Evolutionary conservation across 345 rosid genomes (phyloP).

Genomic region (Eucalyptus curtisii): DNA sequence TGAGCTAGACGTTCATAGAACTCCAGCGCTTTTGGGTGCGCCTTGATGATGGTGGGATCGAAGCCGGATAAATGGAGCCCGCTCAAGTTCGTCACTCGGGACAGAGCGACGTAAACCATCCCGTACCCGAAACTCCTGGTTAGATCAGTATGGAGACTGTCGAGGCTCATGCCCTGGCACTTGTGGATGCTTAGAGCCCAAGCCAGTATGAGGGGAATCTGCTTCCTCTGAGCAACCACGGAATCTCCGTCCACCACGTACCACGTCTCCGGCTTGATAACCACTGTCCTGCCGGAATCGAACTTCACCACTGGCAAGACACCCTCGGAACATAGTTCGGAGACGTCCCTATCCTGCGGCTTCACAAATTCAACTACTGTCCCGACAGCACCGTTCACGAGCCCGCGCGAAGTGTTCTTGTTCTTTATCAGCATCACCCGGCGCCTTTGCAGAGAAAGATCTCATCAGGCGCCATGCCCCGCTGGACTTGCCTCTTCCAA

Average conservation of each 20-base stretch:
- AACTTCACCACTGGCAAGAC: slow-evolving; percentile 7
- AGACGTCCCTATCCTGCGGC: neutral
- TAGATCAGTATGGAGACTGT: slow-evolving; percentile 6
- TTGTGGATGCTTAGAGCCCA: slow-evolving; percentile 23
- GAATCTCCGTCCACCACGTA: neutral
- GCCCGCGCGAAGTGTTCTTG: neutral
- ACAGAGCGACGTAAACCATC: slow-evolving; percentile 15
- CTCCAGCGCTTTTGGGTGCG: slow-evolving; percentile 9
- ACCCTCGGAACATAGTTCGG: neutral
- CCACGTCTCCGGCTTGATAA: slow-evolving; percentile 1
- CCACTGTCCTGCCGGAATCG: neutral
- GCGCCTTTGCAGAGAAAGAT: slow-evolving; percentile 4
- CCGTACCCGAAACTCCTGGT: slow-evolving; percentile 6
- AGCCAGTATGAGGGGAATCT: slow-evolving; percentile 9
- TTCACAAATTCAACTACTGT: neutral
- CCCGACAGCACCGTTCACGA: slow-evolving; percentile 14
- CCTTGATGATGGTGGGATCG: slow-evolving; percentile 6
- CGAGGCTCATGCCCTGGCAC: slow-evolving; percentile 16
- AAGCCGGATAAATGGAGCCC: slow-evolving; percentile 12
- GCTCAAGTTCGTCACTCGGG: slow-evolving; percentile 1
- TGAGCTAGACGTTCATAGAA: neutral
- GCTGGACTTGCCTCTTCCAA: neutral
- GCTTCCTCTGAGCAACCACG: slow-evolving; percentile 1
- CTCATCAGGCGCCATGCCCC: neutral
- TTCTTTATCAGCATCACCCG: slow-evolving; percentile 16